Evolutionary conservation across 2,329 filamentous ascomycete genomes (phyloP).

Genomic region (Sporothrix humicola): DNA sequence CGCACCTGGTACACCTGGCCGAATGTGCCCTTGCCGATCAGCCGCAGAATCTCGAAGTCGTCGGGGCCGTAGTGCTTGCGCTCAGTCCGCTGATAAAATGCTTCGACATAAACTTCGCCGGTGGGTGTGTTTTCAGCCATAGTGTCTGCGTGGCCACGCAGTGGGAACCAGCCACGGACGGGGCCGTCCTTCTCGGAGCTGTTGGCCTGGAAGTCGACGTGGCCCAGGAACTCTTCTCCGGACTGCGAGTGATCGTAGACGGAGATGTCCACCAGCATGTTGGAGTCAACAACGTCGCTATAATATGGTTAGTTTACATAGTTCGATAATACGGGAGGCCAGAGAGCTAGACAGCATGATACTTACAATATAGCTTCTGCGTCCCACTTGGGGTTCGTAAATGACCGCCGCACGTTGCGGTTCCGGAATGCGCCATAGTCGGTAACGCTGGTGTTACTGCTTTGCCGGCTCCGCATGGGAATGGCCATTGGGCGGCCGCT

Average conservation of each 20-base stretch:
- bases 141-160: slow-evolving; percentile 77
- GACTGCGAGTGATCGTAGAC: slow-evolving; percentile 79
- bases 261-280: slow-evolving; percentile 89
- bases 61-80: slow-evolving; percentile 92
- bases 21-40: slow-evolving; percentile 98
- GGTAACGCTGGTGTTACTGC: slow-evolving; percentile 86
- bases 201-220: slow-evolving; percentile 78
- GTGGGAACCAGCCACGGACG: slow-evolving; percentile 82
- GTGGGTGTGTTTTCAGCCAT: slow-evolving; percentile 73
- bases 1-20: slow-evolving; percentile 98
- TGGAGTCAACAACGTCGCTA: slow-evolving; percentile 90
- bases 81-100: slow-evolving; percentile 83
- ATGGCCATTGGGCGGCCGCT: slow-evolving; percentile 88
- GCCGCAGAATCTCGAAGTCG: slow-evolving; percentile 93
- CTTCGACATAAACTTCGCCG: slow-evolving; percentile 87
- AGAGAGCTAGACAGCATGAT: slow-evolving; percentile 9
- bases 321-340: background rate
- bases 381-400: slow-evolving; percentile 92
- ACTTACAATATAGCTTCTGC: slow-evolving; percentile 94
- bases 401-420: slow-evolving; percentile 60
- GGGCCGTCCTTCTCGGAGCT: slow-evolving; percentile 69
- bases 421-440: slow-evolving; percentile 68
- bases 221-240: slow-evolving; percentile 89
- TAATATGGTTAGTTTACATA: background rate
- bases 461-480: slow-evolving; percentile 95